Evolutionary conservation across 345 rosid genomes (phyloP).

Genomic region (Hypericum perforatum): DNA sequence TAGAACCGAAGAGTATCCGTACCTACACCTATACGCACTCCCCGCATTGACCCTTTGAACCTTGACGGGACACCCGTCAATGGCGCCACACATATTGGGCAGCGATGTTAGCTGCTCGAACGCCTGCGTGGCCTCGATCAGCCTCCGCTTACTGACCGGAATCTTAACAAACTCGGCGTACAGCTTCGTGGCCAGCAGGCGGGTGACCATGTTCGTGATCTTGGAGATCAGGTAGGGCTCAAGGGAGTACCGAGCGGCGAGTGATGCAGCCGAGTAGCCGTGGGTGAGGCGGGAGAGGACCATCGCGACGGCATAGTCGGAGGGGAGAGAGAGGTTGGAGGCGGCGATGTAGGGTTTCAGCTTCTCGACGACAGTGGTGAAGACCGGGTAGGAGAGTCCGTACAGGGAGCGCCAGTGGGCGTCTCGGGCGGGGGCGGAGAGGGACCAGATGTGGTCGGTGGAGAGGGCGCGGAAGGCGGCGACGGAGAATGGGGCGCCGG

Average conservation of each 20-base stretch:
- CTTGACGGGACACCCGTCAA: constrained; percentile 73
- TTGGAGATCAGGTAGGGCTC: constrained; percentile 89
- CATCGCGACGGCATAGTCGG: constrained; percentile 93
- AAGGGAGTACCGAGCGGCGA: constrained; percentile 64
- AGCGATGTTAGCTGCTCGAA: constrained; percentile 85
- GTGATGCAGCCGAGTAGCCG: constrained; percentile 64
- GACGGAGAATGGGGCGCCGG: constrained; percentile 55
- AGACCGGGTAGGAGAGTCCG: constrained; percentile 84
- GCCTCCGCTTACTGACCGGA: constrained; percentile 69
- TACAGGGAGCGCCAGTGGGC: constrained; percentile 85
- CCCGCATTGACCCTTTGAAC: constrained; percentile 35
- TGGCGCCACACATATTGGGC: constrained; percentile 87
- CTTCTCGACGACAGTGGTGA: constrained; percentile 84
- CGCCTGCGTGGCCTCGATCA: constrained; percentile 78
- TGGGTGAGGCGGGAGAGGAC: constrained; percentile 81
- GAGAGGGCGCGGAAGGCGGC: constrained; percentile 85
- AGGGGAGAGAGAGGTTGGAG: constrained; percentile 82
- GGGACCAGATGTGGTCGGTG: constrained; percentile 78
- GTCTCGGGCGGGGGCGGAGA: constrained; percentile 71
- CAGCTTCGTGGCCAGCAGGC: constrained; percentile 78
- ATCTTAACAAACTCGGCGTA: constrained; percentile 90
- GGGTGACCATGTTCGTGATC: constrained; percentile 90
- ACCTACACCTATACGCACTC: constrained; percentile 40
- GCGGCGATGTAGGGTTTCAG: constrained; percentile 79
- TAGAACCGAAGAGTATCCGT: constrained; percentile 67